A percentile compares a stretch with the other conserved stretches of the same genome.
These are phyloP conservation scores for Mycena polygramma DNA, from an alignment of 768 basidiomycete species.

Conservation along the genomic window DNA sequence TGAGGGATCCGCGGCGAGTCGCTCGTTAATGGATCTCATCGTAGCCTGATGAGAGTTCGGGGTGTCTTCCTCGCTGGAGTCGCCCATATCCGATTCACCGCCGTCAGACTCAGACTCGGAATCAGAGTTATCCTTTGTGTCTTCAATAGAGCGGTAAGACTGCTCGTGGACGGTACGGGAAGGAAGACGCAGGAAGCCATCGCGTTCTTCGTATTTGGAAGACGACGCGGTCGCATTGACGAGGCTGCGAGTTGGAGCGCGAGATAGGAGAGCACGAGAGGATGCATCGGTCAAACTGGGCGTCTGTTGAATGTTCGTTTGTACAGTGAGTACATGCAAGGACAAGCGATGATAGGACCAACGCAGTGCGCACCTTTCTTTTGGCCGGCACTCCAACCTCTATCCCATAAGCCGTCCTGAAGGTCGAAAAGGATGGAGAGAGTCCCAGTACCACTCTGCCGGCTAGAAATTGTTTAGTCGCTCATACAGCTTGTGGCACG, in stretches of 20 bases:
- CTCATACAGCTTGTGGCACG: constrained; percentile 37
- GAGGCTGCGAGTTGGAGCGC: constrained; percentile 65
- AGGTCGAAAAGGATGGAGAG: constrained; percentile 60
- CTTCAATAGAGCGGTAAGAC: constrained; percentile 65
- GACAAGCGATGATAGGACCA: constrained; percentile 5
- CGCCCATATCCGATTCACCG: constrained; percentile 46
- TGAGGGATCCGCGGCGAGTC: constrained; percentile 64
- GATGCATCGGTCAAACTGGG: constrained; percentile 70
- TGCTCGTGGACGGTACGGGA: constrained; percentile 55
- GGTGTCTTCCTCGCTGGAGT: constrained; percentile 54
- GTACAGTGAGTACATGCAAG: constrained; percentile 7
- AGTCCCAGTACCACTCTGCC: constrained; percentile 78
- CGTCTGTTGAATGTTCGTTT: constrained; percentile 45
- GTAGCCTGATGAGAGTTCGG: constrained; percentile 71
- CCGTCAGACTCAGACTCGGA: constrained; percentile 43
- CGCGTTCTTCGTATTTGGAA: constrained; percentile 70
- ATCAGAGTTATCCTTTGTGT: constrained; percentile 49
- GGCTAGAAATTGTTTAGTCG: constrained; percentile 67
- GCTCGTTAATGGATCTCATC: constrained; percentile 69
- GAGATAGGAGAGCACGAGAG: constrained; percentile 65
- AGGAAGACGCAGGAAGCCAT: constrained; percentile 75
- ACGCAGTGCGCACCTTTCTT: constrained; percentile 53
- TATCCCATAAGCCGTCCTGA: constrained; percentile 64
- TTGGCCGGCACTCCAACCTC: constrained; percentile 63
- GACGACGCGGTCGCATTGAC: constrained; percentile 47